These are phyloP conservation scores for Thermothelomyces thermophilus DNA, from an alignment of 2,329 filamentous ascomycete species.

Conservation along the genomic window DNA sequence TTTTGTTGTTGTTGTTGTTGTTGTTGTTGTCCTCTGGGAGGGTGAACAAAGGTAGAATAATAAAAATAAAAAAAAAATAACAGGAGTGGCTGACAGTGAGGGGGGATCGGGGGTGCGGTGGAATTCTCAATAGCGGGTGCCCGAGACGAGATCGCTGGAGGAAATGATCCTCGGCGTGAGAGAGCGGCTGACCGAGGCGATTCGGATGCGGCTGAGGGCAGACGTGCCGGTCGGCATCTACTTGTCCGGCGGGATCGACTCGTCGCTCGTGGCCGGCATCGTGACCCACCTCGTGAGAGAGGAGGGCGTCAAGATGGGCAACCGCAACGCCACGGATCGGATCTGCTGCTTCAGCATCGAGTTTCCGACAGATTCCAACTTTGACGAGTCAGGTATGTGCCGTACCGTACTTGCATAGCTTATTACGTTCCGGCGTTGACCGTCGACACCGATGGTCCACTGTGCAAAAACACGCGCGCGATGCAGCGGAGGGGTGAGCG, in stretches of 20 bases:
- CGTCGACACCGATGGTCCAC: too few relatives aligned
- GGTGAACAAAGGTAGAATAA: too few relatives aligned
- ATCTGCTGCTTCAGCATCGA: conserved; percentile 43
- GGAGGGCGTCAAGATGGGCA: conserved; percentile 41
- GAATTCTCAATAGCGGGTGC: conserved; percentile 27
- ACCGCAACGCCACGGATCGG: conserved; percentile 27
- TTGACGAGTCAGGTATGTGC: conserved; percentile 43
- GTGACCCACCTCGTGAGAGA: conserved; percentile 44
- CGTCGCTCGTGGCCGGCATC: conserved; percentile 51
- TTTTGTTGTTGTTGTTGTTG: not conserved
- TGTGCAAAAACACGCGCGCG: too few relatives aligned
- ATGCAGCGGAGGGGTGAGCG: too few relatives aligned
- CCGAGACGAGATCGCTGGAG: conserved; percentile 39
- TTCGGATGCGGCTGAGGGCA: conserved; percentile 47
- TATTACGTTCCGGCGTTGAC: too few relatives aligned
- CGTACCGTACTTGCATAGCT: too few relatives aligned
- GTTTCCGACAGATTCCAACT: conserved; percentile 42
- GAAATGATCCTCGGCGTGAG: conserved; percentile 47
- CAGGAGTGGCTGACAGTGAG: too few relatives aligned
- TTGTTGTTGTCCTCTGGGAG: not conserved
- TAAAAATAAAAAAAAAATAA: too few relatives aligned
- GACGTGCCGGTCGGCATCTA: conserved; percentile 54
- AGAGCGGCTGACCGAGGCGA: conserved; percentile 42
- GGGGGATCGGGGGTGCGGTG: too few relatives aligned
- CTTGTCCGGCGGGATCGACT: conserved; percentile 52